Evolutionary conservation across 495 filamentous ascomycete species (phyloP), one percentile per base, ranked within the genome.

Genomic region (Neurospora discreta): DNA sequence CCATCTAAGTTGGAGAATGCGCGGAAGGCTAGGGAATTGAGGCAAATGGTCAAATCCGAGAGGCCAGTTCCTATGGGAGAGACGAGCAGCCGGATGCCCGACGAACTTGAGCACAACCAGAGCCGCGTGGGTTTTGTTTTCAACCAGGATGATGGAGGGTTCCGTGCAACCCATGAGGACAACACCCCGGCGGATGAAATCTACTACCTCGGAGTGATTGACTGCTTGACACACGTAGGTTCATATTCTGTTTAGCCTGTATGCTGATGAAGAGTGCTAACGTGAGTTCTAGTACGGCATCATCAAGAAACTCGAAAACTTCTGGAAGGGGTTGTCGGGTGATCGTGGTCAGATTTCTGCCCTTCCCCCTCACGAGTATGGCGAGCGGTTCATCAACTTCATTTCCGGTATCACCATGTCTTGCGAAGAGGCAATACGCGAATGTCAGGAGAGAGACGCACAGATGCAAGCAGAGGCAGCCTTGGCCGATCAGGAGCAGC

Each of bases 191-290:
- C 90, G 1, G 93, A 97, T 71, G 93, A 97, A 81, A 93, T 99
- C 40, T 99, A 98, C 77, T 99, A 98, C 78, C 87, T 99, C 8
- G 95, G 95, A 13, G 95, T 99, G 73, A 98, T 98, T 78, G 96
- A 98, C 80, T 98, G 95, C 79, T 82, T 99, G 77, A 99, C 95
- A 44, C 93, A 97, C 81, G 93, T 95, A 84, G 86, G 91, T 87
- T 69, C 67, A 70, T 26, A n/a, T 8, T 10, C 15, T 39, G 13
- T 42, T 8, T 5, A 10, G 10, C 43, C 3, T 38, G 18, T 11
- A 58, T 65, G 20, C 36, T 39, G 68, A 30, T 73, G 69, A 39
- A 70, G 30, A 44, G 67, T 71, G 69, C 81, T 86, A 79, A 86
- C 74, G n/a, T 69, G 74, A 7, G 30, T 33, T 20, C 11, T 71